Conservation (phyloP, 768 basidiomycete genomes). For the Panaeolus papilionaceus region DNA sequence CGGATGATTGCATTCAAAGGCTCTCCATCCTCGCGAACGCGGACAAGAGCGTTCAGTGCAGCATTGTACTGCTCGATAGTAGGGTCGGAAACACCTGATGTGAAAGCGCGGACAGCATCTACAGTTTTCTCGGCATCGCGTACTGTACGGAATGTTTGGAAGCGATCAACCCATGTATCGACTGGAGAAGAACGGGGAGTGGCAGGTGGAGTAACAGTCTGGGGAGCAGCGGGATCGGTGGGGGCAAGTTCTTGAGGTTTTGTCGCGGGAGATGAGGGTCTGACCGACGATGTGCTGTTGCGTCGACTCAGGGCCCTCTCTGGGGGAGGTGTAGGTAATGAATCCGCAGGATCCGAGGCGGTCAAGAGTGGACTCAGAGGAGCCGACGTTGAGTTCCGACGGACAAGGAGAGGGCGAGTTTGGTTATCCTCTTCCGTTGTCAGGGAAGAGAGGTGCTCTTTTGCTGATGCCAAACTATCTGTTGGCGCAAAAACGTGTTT, state of each 20-base stretch:
- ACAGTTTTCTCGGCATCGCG: conserved; percentile 31
- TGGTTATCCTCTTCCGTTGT: conserved; percentile 21
- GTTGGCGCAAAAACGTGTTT: conserved; percentile 59
- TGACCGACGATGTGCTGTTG: conserved; percentile 7
- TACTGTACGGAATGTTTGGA: conserved; percentile 17
- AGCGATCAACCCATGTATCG: conserved; percentile 19
- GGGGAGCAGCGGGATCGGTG: conserved; percentile 33
- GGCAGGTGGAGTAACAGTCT: conserved; percentile 27
- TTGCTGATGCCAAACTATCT: conserved; percentile 29
- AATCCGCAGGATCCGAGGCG: conserved; percentile 26
- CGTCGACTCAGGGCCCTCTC: background rate
- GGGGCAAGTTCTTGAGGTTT: conserved; percentile 2
- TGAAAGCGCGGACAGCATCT: conserved; percentile 44
- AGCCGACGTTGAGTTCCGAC: conserved; percentile 55
- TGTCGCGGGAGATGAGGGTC: background rate
- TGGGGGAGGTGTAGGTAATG: conserved; percentile 18
- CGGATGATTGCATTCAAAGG: conserved; percentile 64
- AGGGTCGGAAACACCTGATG: conserved; percentile 36
- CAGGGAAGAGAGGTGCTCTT: conserved; percentile 27
- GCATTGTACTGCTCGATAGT: conserved; percentile 64
- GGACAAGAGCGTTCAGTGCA: conserved; percentile 59
- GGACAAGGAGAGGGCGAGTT: conserved; percentile 43
- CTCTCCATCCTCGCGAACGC: conserved; percentile 52
- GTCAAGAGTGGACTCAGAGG: conserved; percentile 33
- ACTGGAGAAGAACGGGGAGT: background rate